Evolutionary conservation across 1,284 basidiomycete genomes (phyloP).

Genomic region (Malassezia obtusa): DNA sequence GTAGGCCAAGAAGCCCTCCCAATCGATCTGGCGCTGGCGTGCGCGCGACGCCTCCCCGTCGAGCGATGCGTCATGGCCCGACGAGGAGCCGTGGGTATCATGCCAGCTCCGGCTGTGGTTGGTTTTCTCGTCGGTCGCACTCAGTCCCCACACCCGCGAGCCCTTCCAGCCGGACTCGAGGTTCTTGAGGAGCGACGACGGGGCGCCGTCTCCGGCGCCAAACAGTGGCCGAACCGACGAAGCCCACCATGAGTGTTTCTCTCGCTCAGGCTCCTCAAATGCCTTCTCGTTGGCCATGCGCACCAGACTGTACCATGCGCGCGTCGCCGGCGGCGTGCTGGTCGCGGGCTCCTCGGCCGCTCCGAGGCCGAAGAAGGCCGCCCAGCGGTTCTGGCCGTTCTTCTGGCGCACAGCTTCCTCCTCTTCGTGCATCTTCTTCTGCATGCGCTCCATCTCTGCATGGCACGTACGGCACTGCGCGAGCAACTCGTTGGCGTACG

Average conservation of each 20-base stretch:
- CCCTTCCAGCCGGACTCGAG: constrained; percentile 46
- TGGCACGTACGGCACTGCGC: constrained; percentile 38
- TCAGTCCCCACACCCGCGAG: constrained; percentile 45
- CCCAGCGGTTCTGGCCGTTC: no score
- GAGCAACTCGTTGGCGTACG: constrained; percentile 44
- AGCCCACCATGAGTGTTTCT: background rate
- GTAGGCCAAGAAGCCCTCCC: constrained; percentile 46
- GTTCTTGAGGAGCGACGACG: constrained; percentile 16
- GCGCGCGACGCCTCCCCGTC: constrained; percentile 27
- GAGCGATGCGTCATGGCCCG: background rate
- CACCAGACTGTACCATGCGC: constrained; percentile 1
- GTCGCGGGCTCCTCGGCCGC: background rate
- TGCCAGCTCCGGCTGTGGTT: background rate
- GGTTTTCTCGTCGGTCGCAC: constrained; percentile 26
- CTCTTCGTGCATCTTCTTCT: background rate
- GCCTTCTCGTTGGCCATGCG: background rate
- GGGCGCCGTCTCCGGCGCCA: background rate
- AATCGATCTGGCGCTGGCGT: constrained; percentile 42
- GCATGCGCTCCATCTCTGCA: constrained; percentile 27
- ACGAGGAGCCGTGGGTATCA: constrained; percentile 8
- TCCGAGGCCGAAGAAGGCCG: background rate
- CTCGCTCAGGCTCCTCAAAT: background rate
- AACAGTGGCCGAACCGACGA: background rate
- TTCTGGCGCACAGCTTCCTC: background rate
- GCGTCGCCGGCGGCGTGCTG: background rate